A percentile compares a stretch with the other conserved stretches of the same genome.
These are phyloP conservation scores for Ustilago cynodontis DNA, from an alignment of 1,284 basidiomycete genomes.

Conservation along the genomic window DNA sequence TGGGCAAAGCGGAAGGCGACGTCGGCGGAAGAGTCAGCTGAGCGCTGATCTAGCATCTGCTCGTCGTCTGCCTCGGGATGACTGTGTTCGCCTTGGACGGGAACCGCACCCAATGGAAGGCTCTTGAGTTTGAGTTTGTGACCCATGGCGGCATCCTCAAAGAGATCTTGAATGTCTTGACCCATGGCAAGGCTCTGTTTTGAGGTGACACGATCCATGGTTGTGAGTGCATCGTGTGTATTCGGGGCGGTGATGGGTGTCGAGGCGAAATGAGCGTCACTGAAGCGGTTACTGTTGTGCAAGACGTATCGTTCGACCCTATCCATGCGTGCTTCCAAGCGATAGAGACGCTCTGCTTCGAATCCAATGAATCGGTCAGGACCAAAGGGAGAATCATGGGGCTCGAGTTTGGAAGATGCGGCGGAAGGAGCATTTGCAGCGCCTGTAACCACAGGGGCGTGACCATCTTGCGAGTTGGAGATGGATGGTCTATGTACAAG, in stretches of 20 bases:
- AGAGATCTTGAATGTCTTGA: constrained; percentile 45
- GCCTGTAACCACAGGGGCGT: background rate
- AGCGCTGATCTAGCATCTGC: constrained; percentile 44
- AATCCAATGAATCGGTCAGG: constrained; percentile 35
- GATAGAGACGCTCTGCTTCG: constrained; percentile 39
- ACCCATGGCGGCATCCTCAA: constrained; percentile 51
- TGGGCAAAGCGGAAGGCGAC: constrained; percentile 52
- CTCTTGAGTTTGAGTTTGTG: constrained; percentile 45
- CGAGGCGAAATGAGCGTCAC: constrained; percentile 18
- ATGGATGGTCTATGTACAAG: constrained; percentile 22
- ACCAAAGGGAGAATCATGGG: constrained; percentile 15
- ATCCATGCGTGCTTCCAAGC: constrained; percentile 42
- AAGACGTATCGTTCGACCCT: constrained; percentile 31
- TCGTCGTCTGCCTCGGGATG: constrained; percentile 47
- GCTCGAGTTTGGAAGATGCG: constrained; percentile 26
- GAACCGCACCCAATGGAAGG: constrained; percentile 27
- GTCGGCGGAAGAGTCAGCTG: constrained; percentile 43
- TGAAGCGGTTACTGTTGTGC: background rate
- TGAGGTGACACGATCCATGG: constrained; percentile 11
- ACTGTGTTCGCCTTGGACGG: constrained; percentile 18
- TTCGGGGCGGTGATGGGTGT: constrained; percentile 3
- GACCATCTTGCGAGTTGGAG: constrained; percentile 18
- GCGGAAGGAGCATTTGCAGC: constrained; percentile 16
- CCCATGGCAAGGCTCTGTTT: constrained; percentile 27
- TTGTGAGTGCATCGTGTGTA: constrained; percentile 17